Percentiles rank a stretch among this genome's conserved stretches.
Evolutionary conservation across 306 rosid species (phyloP).

Genomic region (Quillaja saponaria): DNA sequence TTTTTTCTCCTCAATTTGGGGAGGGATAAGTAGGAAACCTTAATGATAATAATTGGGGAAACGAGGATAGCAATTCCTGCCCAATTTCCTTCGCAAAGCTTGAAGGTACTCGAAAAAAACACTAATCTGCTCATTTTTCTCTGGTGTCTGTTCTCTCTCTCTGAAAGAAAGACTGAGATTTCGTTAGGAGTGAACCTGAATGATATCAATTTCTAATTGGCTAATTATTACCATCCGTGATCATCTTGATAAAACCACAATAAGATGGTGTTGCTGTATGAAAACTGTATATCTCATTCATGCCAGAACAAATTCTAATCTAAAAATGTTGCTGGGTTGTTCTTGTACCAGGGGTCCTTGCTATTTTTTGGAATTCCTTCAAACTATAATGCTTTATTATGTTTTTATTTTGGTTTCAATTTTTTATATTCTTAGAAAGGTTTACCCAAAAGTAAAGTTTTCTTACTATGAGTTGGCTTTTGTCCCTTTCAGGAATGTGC

Average conservation of each 20-base stretch:
- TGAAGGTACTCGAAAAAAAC: constrained; percentile 5
- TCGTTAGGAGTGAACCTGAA: not conserved
- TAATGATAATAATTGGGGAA: not conserved
- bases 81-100: not conserved
- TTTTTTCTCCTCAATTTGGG: no score
- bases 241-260: constrained; percentile 6
- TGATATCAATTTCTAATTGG: constrained; percentile 6
- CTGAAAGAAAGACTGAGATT: constrained; percentile 2
- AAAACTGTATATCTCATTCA: no score
- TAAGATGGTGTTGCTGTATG: not conserved
- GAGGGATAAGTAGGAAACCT: no score
- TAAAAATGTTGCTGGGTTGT: no score
- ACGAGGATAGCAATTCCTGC: not conserved
- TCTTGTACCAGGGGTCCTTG: no score
- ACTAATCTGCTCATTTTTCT: constrained; percentile 7
- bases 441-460: not conserved
- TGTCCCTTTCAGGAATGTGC: constrained; percentile 55
- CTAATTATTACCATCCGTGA: not conserved
- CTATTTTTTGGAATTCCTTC: constrained; percentile 7
- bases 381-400: constrained; percentile 10
- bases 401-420: not conserved
- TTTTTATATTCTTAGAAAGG: not conserved
- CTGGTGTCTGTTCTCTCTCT: not conserved
- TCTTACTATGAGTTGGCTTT: constrained; percentile 5
- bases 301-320: no score